phyloP scores from a whole-genome alignment of 2,329 filamentous ascomycete species.

The Colletotrichum lini region DNA sequence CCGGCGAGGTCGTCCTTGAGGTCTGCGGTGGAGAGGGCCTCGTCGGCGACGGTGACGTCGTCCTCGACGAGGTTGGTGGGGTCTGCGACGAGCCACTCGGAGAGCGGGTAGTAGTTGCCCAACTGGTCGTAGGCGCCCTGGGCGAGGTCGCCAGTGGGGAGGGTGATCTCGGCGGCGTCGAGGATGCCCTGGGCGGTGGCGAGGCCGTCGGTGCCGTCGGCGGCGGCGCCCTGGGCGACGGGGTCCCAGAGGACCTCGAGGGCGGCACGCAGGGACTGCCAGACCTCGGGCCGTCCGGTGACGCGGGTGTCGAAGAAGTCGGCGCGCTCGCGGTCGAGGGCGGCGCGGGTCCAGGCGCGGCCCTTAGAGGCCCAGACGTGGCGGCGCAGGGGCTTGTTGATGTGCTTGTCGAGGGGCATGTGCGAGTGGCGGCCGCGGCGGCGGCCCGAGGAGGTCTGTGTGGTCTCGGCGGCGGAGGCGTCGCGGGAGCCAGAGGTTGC shows the following conservation, averaged over 20 bases:
- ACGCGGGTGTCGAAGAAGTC: conserved; percentile 95
- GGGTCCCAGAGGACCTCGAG: conserved; percentile 77
- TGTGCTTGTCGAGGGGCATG: conserved; percentile 72
- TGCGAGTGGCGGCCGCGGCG: conserved; percentile 53
- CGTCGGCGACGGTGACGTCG: conserved; percentile 59
- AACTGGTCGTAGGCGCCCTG: conserved; percentile 81
- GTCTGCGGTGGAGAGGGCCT: conserved; percentile 35
- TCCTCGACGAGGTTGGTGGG: conserved; percentile 69
- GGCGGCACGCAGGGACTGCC: conserved; percentile 80
- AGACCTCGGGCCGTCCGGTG: conserved; percentile 82
- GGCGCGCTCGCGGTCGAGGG: conserved; percentile 78
- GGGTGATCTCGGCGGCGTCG: conserved; percentile 81
- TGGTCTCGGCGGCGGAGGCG: conserved; percentile 40
- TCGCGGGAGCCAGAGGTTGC: conserved; percentile 43
- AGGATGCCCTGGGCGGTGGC: conserved; percentile 85
- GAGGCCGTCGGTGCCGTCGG: conserved; percentile 60
- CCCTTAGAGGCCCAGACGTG: conserved; percentile 77
- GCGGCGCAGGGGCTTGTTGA: conserved; percentile 77
- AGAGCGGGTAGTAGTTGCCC: conserved; percentile 79
- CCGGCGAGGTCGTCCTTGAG: conserved; percentile 59
- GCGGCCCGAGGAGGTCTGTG: conserved; percentile 43
- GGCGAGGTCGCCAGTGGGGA: conserved; percentile 80
- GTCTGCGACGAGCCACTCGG: conserved; percentile 78
- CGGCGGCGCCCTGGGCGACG: conserved; percentile 55
- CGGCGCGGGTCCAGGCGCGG: conserved; percentile 77